phyloP scores from a whole-genome alignment of 2,329 filamentous ascomycete genomes.

The Diaporthe humulicola region DNA sequence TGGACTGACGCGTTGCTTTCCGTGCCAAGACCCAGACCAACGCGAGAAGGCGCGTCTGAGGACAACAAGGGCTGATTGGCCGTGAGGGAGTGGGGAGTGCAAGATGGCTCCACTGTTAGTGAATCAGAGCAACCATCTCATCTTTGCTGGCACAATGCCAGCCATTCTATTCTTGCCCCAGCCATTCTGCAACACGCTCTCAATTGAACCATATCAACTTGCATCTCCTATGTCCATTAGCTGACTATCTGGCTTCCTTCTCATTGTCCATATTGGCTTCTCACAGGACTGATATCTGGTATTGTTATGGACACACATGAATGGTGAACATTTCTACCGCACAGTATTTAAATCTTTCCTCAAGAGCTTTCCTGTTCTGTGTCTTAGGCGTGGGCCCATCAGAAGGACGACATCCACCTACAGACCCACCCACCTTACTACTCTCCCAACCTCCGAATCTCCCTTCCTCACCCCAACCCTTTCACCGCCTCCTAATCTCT shows the following conservation, averaged over 20 bases:
- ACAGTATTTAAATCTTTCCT: not conserved
- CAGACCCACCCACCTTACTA: not conserved
- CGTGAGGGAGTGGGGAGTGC: not conserved
- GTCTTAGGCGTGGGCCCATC: not conserved
- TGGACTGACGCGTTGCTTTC: not conserved
- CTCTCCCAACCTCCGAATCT: conserved; percentile 1
- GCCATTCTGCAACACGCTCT: not conserved
- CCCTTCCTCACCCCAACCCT: conserved; percentile 27
- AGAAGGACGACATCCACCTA: not conserved
- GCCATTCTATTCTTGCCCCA: not conserved
- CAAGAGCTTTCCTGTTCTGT: not conserved
- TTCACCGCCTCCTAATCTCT: conserved; percentile 40
- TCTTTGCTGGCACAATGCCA: not conserved
- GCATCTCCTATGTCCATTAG: not conserved
- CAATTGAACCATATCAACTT: not conserved
- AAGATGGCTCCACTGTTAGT: not conserved
- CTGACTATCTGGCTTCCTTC: not conserved
- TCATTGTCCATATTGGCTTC: conserved; percentile 1
- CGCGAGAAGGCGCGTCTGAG: not conserved
- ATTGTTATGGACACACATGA: not conserved
- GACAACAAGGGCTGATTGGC: not conserved
- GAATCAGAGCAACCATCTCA: not conserved
- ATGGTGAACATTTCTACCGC: not conserved
- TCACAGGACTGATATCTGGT: not conserved
- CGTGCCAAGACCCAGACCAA: not conserved